Conservation (phyloP, 495 filamentous ascomycete genomes). For the Cercophora newfieldiana region DNA sequence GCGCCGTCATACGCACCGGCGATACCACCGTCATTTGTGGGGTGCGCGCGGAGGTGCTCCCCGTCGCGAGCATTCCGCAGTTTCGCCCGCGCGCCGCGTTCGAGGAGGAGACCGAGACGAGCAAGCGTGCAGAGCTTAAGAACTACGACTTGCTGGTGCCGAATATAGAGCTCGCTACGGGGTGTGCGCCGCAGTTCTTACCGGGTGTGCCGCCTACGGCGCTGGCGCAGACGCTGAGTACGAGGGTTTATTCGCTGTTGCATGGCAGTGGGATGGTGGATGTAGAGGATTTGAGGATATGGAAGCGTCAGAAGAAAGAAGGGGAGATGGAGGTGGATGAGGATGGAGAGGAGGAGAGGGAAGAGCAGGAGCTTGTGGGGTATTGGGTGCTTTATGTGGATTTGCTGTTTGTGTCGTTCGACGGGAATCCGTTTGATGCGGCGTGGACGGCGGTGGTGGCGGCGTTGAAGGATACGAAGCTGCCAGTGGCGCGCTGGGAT, state of each 20-base stretch:
- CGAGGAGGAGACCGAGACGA: slow-evolving; percentile 1
- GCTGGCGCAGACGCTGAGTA: slow-evolving; percentile 79
- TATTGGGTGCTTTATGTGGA: slow-evolving; percentile 97
- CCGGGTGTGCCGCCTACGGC: slow-evolving; percentile 78
- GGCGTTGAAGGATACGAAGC: slow-evolving; percentile 72
- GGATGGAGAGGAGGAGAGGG: slow-evolving; percentile 40
- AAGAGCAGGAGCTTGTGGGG: slow-evolving; percentile 63
- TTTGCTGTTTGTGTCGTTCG: slow-evolving; percentile 82
- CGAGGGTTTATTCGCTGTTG: slow-evolving; percentile 72
- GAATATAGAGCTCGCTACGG: slow-evolving; percentile 87
- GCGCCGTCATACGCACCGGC: slow-evolving; percentile 80
- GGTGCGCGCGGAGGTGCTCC: slow-evolving; percentile 81
- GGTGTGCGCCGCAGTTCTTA: slow-evolving; percentile 80
- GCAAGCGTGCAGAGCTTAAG: slow-evolving; percentile 41
- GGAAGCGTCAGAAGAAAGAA: slow-evolving; percentile 49
- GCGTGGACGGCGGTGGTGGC: slow-evolving; percentile 83
- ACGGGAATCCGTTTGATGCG: slow-evolving; percentile 87
- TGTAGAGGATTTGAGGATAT: slow-evolving; percentile 65
- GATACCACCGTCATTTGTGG: slow-evolving; percentile 93
- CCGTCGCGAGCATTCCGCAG: slow-evolving; percentile 65
- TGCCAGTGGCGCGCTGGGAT: slow-evolving; percentile 88
- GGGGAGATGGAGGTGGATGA: slow-evolving; percentile 43
- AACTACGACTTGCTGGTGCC: slow-evolving; percentile 80
- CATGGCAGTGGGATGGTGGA: slow-evolving; percentile 65
- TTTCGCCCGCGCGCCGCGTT: slow-evolving; percentile 45